Evolutionary conservation across 176 grass and related monocot species (phyloP).

Genomic region (maize (Zea mays)): DNA sequence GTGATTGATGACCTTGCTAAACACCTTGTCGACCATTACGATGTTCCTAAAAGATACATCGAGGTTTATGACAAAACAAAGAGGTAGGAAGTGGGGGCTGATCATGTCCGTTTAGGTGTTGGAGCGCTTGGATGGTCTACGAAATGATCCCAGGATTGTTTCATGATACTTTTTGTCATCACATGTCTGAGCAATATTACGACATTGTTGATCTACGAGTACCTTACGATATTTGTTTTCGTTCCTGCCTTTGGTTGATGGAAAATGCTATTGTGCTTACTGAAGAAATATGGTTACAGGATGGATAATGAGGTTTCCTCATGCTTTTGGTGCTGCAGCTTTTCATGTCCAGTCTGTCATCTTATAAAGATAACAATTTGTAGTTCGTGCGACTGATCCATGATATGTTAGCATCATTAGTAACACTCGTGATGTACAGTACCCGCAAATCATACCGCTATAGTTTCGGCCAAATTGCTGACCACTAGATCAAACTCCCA

Average conservation of each 20-base stretch:
- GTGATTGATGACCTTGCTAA: conserved; percentile 86
- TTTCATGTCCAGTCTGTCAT: not conserved
- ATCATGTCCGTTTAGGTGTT: not conserved
- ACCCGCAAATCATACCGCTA: not conserved
- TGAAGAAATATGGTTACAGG: not conserved
- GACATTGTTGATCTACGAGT: conserved; percentile 6
- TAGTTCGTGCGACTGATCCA: not conserved
- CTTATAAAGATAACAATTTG: not conserved
- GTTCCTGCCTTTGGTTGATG: not conserved
- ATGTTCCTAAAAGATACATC: conserved; percentile 88
- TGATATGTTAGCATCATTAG: not conserved
- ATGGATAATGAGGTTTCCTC: not conserved
- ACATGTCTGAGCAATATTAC: not conserved
- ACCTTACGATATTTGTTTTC: not conserved
- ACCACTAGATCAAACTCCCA: no score
- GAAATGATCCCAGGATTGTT: not conserved
- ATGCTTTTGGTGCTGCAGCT: not conserved
- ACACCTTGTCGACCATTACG: conserved; percentile 82
- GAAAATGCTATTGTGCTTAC: not conserved
- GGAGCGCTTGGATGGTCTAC: not conserved
- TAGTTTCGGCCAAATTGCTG: not conserved
- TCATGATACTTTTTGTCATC: not conserved
- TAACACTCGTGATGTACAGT: not conserved
- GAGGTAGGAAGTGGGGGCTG: conserved; percentile 44
- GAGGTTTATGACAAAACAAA: conserved; percentile 96